Conservation (phyloP, 306 rosid genomes). For the Vicia sativa region DNA sequence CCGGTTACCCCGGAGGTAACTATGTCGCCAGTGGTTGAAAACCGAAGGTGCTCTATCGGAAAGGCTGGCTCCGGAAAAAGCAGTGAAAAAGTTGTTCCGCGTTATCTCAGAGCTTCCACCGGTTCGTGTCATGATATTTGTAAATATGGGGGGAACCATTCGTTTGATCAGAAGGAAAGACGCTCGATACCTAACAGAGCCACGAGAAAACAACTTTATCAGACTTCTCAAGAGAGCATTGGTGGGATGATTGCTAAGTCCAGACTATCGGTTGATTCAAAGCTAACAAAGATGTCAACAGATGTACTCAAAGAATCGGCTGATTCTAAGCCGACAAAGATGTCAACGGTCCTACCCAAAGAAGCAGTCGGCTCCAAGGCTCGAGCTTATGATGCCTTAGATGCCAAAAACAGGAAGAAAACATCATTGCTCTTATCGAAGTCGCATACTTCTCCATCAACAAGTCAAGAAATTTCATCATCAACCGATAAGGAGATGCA, state of each 20-base stretch:
- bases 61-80: constrained; percentile 45
- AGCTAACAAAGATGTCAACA: constrained; percentile 32
- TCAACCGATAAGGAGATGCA: constrained; percentile 42
- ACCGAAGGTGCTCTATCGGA: constrained; percentile 59
- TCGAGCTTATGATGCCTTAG: constrained; percentile 36
- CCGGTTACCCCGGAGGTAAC: constrained; percentile 38
- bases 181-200: constrained; percentile 44
- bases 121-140: constrained; percentile 95
- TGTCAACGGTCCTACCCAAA: constrained; percentile 38
- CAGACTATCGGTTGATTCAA: constrained; percentile 44
- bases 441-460: constrained; percentile 26
- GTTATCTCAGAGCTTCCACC: constrained; percentile 75
- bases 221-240: constrained; percentile 35
- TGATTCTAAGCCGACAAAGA: constrained; percentile 36
- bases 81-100: constrained; percentile 50
- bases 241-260: constrained; percentile 39
- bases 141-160: constrained; percentile 66
- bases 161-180: constrained; percentile 47
- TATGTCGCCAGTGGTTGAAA: constrained; percentile 38
- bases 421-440: constrained; percentile 37
- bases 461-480: constrained; percentile 47
- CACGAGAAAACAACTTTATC: constrained; percentile 41
- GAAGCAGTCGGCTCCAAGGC: constrained; percentile 37
- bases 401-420: constrained; percentile 37
- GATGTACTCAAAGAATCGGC: constrained; percentile 40